Evolutionary conservation across 2,329 filamentous ascomycete genomes (phyloP).

Genomic region (Nemania serpens): DNA sequence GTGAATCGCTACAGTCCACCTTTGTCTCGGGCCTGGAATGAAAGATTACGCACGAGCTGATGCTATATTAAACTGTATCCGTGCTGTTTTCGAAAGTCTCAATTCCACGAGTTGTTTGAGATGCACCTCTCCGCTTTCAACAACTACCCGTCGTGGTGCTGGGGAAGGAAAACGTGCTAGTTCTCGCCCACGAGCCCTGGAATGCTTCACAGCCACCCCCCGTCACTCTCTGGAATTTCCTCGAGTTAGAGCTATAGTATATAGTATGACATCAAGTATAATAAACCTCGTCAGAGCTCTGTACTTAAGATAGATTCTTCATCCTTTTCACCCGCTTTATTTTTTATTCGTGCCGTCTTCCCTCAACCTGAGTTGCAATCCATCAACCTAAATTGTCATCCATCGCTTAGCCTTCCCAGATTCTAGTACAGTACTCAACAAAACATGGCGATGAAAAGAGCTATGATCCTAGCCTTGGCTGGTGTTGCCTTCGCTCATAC

Average conservation of each 20-base stretch:
- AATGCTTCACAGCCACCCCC: slow-evolving; percentile 23
- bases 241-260: slow-evolving; percentile 21
- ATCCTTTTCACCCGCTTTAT: slow-evolving; percentile 8
- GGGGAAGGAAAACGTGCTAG: slow-evolving; percentile 1
- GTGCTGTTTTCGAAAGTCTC: slow-evolving; percentile 27
- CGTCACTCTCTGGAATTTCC: background rate
- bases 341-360: background rate
- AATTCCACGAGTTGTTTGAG: slow-evolving; percentile 17
- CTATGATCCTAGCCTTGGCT: slow-evolving; percentile 33
- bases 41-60: background rate
- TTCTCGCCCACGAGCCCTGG: slow-evolving; percentile 13
- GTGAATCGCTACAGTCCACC: background rate
- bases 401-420: background rate
- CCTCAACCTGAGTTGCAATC: background rate
- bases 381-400: background rate
- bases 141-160: background rate
- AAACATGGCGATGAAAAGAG: slow-evolving; percentile 35
- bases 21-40: slow-evolving; percentile 1
- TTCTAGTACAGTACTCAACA: slow-evolving; percentile 4
- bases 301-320: slow-evolving; percentile 26
- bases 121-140: slow-evolving; percentile 30
- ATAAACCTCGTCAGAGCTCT: slow-evolving; percentile 26
- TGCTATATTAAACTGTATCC: background rate
- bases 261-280: slow-evolving; percentile 30
- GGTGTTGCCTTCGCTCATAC: slow-evolving; percentile 33